A percentile compares a stretch with the other conserved stretches of the same genome.
phyloP scores from a whole-genome alignment of 352 stramenopile genomes.

The Pythium insidiosum region DNA sequence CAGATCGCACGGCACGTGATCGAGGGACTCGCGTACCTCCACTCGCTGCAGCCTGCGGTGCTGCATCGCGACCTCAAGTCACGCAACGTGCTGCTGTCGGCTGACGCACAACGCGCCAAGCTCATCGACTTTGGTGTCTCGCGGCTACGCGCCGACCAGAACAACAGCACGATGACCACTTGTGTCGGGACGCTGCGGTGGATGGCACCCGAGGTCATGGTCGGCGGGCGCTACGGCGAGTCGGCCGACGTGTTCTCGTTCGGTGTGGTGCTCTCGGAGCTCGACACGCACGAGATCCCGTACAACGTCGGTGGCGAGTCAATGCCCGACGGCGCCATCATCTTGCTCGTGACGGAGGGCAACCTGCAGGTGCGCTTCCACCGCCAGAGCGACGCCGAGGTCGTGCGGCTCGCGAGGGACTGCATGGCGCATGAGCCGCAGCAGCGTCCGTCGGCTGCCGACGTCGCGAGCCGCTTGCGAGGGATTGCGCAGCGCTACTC shows the following conservation, averaged over 20 bases:
- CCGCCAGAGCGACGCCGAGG: no score
- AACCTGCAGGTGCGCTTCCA: no score
- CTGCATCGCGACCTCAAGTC: slow-evolving; percentile 85
- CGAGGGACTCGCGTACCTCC: slow-evolving; percentile 77
- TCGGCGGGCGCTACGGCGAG: slow-evolving; percentile 83
- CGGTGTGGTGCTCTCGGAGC: slow-evolving; percentile 78
- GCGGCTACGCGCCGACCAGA: slow-evolving; percentile 79
- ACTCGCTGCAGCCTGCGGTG: slow-evolving; percentile 74
- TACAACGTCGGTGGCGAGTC: slow-evolving; percentile 82
- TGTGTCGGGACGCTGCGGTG: slow-evolving; percentile 80
- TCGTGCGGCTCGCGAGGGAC: no score
- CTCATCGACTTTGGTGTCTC: slow-evolving; percentile 80
- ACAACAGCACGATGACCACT: slow-evolving; percentile 76
- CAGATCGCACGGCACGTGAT: slow-evolving; percentile 79
- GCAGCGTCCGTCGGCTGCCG: no score
- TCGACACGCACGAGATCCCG: slow-evolving; percentile 83
- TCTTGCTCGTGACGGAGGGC: slow-evolving; percentile 31
- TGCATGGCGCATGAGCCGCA: no score
- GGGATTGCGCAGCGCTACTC: no score
- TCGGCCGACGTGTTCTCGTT: slow-evolving; percentile 87
- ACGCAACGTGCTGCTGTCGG: slow-evolving; percentile 73
- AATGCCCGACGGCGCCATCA: slow-evolving; percentile 64
- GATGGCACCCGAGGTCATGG: slow-evolving; percentile 84
- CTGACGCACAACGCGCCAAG: slow-evolving; percentile 76
- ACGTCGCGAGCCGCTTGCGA: no score